Evolutionary conservation across 164 flowering plant genomes (phyloP).

Genomic region (Pachysandra terminalis): DNA sequence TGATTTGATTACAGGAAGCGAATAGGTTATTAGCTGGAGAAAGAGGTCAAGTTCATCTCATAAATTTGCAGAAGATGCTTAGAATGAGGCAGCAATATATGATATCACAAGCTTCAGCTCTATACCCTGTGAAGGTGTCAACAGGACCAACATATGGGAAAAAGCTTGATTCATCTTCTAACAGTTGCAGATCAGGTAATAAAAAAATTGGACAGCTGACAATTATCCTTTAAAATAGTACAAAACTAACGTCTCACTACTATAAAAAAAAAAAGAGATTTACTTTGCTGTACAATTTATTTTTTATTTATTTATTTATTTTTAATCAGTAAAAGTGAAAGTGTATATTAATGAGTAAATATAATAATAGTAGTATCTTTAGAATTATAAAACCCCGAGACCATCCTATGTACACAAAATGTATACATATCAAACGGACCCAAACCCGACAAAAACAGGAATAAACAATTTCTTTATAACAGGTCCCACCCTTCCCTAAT

Average conservation of each 20-base stretch:
- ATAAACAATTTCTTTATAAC: too few species aligned
- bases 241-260: not conserved
- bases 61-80: constrained; percentile 60
- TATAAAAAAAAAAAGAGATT: not conserved
- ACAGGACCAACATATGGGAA: constrained; percentile 53
- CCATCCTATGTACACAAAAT: too few species aligned
- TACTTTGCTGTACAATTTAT: not conserved
- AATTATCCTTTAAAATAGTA: not conserved
- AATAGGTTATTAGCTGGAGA: constrained; percentile 63
- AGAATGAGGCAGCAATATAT: constrained; percentile 72
- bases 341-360: too few species aligned
- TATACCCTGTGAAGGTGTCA: constrained; percentile 77
- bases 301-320: too few species aligned
- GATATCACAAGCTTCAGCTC: constrained; percentile 72
- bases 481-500: too few species aligned
- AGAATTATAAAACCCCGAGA: too few species aligned
- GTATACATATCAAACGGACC: too few species aligned
- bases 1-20: constrained; percentile 50
- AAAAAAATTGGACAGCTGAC: not conserved
- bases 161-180: constrained; percentile 61
- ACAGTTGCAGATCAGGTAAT: constrained; percentile 52
- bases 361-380: too few species aligned
- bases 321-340: too few species aligned
- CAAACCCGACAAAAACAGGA: too few species aligned
- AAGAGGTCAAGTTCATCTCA: constrained; percentile 53